Percentiles rank a stretch among this genome's conserved stretches.
phyloP scores from a whole-genome alignment of 2,329 filamentous ascomycete species.

The Phoma sp. region DNA sequence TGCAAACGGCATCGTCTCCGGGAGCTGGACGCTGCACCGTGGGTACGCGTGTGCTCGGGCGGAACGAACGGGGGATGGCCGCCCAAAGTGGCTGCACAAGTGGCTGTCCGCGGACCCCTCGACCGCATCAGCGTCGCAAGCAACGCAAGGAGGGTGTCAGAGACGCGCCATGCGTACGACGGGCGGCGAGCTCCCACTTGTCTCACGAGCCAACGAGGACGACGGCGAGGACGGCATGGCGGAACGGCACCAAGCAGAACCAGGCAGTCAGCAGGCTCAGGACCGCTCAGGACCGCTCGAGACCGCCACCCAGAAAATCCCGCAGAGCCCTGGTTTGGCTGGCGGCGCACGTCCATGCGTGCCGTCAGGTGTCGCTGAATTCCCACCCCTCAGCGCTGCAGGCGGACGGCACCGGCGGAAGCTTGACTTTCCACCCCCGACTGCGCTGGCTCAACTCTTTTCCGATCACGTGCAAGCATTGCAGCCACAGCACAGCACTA shows the following conservation, averaged over 20 bases:
- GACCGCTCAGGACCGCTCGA: slow-evolving; percentile 5
- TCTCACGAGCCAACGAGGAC: slow-evolving; percentile 5
- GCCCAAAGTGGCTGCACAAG: not conserved
- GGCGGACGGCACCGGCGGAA: slow-evolving; percentile 8
- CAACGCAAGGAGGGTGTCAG: slow-evolving; percentile 4
- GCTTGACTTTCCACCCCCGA: not conserved
- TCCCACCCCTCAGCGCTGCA: slow-evolving; percentile 7
- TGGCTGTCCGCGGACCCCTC: slow-evolving; percentile 4
- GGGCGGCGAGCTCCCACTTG: slow-evolving; percentile 1
- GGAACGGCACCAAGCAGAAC: slow-evolving; percentile 3
- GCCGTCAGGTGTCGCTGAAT: not conserved
- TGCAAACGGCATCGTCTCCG: no score
- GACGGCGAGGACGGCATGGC: slow-evolving; percentile 2
- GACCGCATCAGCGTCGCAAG: slow-evolving; percentile 4
- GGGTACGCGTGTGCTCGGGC: not conserved
- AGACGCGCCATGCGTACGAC: slow-evolving; percentile 5
- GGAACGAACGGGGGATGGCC: not conserved
- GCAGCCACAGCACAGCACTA: not conserved
- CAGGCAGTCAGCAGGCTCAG: slow-evolving; percentile 5
- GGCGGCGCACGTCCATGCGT: slow-evolving; percentile 6
- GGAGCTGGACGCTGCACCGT: no score
- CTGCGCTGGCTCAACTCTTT: not conserved
- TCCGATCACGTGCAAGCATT: not conserved
- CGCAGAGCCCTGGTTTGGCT: slow-evolving; percentile 7
- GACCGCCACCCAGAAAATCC: slow-evolving; percentile 17